Conservation (phyloP, 495 filamentous ascomycete genomes). For the Geoglossum glabrum region DNA sequence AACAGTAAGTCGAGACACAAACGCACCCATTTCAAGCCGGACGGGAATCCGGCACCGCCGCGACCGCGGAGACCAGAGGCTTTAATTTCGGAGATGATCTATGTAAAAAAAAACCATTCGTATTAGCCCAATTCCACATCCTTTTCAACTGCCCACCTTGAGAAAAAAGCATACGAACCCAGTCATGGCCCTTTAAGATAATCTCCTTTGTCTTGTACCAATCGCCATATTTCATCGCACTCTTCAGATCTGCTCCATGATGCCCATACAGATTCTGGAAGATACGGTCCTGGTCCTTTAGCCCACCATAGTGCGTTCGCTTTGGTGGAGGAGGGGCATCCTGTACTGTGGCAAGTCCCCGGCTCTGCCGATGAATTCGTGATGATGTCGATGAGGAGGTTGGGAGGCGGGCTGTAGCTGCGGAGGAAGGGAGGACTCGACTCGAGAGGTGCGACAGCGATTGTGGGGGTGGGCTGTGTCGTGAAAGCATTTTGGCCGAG, state of each 20-base stretch:
- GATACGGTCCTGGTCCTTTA: conserved; percentile 91
- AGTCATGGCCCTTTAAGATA: conserved; percentile 86
- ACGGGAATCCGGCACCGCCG: conserved; percentile 94
- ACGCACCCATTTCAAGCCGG: conserved; percentile 93
- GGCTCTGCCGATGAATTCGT: background rate
- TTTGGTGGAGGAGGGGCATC: conserved; percentile 50
- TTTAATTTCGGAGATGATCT: conserved; percentile 94
- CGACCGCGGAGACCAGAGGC: conserved; percentile 85
- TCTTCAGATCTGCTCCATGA: conserved; percentile 74
- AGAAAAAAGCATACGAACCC: conserved; percentile 28
- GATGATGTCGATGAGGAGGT: background rate
- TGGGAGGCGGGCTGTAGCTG: background rate
- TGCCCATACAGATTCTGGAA: conserved; percentile 96
- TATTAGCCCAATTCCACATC: conserved; percentile 1
- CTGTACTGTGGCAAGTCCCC: conserved; percentile 64
- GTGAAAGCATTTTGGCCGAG: background rate
- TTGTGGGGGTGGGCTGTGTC: background rate
- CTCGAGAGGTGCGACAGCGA: background rate
- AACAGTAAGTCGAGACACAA: conserved; percentile 9
- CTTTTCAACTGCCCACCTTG: conserved; percentile 11
- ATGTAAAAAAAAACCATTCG: conserved; percentile 3
- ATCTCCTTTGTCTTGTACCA: conserved; percentile 99
- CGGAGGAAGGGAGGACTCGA: background rate
- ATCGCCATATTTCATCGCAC: conserved; percentile 94
- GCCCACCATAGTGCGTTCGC: conserved; percentile 56